These are phyloP conservation scores for Cyberlindnera mrakii DNA, from an alignment of 805 yeast species.

Conservation along the genomic window DNA sequence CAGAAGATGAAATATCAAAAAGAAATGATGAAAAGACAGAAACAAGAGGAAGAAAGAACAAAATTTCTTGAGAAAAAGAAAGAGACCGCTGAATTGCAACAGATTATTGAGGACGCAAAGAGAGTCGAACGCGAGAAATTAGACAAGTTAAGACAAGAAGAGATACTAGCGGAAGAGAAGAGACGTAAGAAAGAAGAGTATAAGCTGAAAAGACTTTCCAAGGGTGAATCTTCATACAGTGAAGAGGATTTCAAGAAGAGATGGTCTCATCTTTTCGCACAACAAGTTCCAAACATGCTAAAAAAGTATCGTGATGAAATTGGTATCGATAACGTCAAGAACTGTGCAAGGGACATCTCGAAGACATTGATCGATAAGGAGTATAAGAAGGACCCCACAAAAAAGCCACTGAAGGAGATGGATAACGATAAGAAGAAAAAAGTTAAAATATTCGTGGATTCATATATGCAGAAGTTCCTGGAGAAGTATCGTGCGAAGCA, in stretches of 20 bases:
- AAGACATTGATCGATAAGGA: conserved; percentile 62
- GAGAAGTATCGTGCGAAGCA: conserved; percentile 36
- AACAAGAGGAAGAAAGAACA: conserved; percentile 22
- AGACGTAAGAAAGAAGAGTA: conserved; percentile 30
- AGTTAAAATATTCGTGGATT: conserved; percentile 54
- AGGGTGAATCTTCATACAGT: conserved; percentile 10
- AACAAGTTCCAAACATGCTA: conserved; percentile 71
- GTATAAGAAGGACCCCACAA: conserved; percentile 49
- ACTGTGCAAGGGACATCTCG: conserved; percentile 75
- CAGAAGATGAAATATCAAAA: conserved; percentile 22
- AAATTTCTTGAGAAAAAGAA: conserved; percentile 19
- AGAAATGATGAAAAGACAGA: conserved; percentile 17
- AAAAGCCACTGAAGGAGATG: conserved; percentile 46
- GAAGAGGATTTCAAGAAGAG: conserved; percentile 21
- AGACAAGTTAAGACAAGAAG: conserved; percentile 17
- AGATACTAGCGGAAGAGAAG: conserved; percentile 4
- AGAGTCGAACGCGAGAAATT: conserved; percentile 23
- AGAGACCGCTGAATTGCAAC: conserved; percentile 25
- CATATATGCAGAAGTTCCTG: conserved; percentile 63
- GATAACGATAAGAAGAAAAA: conserved; percentile 63
- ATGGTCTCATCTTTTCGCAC: conserved; percentile 52
- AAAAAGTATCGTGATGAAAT: conserved; percentile 59
- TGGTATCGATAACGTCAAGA: conserved; percentile 68
- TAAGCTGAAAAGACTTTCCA: conserved; percentile 19
- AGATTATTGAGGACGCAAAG: conserved; percentile 35